Evolutionary conservation across 2,329 filamentous ascomycete species (phyloP), one percentile per base, ranked within the genome.

Genomic region (Botrytis medusae): DNA sequence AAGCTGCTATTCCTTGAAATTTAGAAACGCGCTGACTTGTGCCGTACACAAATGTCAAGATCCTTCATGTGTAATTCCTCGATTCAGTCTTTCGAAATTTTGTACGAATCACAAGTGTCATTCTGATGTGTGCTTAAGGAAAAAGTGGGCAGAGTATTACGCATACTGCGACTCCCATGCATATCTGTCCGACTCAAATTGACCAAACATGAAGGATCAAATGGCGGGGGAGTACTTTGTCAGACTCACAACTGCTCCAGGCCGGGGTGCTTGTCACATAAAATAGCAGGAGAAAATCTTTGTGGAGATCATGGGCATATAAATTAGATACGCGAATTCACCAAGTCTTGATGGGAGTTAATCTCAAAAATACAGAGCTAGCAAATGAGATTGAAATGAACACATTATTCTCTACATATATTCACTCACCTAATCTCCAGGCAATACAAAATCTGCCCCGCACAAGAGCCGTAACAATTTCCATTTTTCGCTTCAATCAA

Each of bases 91-190:
- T 14, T 61, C 59, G 12, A 37, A 8, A 61, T 61, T 2, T 12
- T 40, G 59, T 34, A 7, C 0, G 0, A 8, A 2, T 2, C 59
- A 61, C 4, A 61, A 61, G 5, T 61, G 59, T 37, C 59, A 61
- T 37, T 25, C 1, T 2, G 1, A 40, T 25, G 22, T 22, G 5
- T 61, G 59, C 10, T 16, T 61, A 2, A 25, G 59, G 2, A 40
- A 8, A 40, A 37, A 2, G 5, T 54, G 0, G 1, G 0, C 6
- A 3, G 34, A 25, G 2, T 2, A 14, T 14, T 2, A 18, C 12
- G 5, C 12, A 37, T 61, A 25, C 2, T 61, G 34, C 34, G 59
- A 61, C 22, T 0, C 7, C 4, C 59, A 57, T 57, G 4, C 7
- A 16, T 57, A n/a, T 29, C 29, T 29, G n/a, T 57, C 29, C 51